Conservation (phyloP, 495 filamentous ascomycete genomes). For the Penicillium paradoxum region DNA sequence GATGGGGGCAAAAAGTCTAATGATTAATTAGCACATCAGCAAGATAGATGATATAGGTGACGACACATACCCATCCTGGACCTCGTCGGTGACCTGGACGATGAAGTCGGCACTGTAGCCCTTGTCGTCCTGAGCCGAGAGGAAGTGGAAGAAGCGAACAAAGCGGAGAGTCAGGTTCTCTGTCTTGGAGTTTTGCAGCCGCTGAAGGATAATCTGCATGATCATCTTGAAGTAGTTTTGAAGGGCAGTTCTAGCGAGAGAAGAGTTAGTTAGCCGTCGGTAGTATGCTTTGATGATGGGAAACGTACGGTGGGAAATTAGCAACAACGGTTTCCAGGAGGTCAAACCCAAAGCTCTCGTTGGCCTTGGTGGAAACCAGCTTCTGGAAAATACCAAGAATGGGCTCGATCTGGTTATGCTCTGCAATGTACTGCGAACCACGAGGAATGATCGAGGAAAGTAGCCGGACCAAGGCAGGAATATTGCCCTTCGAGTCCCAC, state of each 20-base stretch:
- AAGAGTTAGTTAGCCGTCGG: conserved; percentile 15
- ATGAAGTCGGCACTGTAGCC: conserved; percentile 87
- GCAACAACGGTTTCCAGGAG: conserved; percentile 74
- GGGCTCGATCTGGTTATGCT: conserved; percentile 70
- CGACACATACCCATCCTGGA: conserved; percentile 63
- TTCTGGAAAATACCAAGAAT: conserved; percentile 91
- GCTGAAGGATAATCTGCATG: conserved; percentile 73
- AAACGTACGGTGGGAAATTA: conserved; percentile 57
- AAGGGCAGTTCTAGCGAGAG: conserved; percentile 48
- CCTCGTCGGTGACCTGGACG: conserved; percentile 69
- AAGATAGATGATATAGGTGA: neutral
- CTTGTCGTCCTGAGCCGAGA: conserved; percentile 68
- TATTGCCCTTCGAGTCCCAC: conserved; percentile 90
- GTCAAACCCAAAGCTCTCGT: conserved; percentile 81
- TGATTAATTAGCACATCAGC: conserved; percentile 19
- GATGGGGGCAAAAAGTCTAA: conserved; percentile 71
- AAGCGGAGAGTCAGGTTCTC: conserved; percentile 79
- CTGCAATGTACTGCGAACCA: conserved; percentile 62
- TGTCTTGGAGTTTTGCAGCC: conserved; percentile 71
- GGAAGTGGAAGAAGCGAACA: conserved; percentile 85
- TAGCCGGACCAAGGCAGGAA: conserved; percentile 81
- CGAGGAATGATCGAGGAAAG: conserved; percentile 80
- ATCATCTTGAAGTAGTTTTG: conserved; percentile 75
- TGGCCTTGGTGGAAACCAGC: conserved; percentile 65
- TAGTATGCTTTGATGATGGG: neutral